Evolutionary conservation across 371 early-diverging fungal genomes (phyloP).

Genomic region (Mortierella sp.): DNA sequence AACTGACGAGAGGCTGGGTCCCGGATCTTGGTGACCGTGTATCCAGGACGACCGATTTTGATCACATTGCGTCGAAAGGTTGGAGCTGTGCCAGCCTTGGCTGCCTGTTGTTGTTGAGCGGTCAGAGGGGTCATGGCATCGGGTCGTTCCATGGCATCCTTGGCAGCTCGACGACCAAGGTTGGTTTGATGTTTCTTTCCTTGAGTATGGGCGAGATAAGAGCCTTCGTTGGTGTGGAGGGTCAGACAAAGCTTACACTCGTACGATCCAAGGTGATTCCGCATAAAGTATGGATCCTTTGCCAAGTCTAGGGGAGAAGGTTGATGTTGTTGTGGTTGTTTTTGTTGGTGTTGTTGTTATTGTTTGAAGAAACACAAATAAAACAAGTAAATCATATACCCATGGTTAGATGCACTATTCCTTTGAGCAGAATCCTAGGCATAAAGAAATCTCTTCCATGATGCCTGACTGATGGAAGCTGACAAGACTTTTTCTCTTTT

Average conservation of each 20-base stretch:
- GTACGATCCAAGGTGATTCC: slow-evolving; percentile 97
- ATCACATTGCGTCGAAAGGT: slow-evolving; percentile 76
- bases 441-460: no score
- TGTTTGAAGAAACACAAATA: no score
- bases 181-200: slow-evolving; percentile 99
- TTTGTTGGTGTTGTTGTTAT: neutral
- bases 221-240: slow-evolving; percentile 95
- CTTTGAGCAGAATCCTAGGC: no score
- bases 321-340: neutral
- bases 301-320: slow-evolving; percentile 74
- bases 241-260: slow-evolving; percentile 98
- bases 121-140: slow-evolving; percentile 63
- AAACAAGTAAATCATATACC: no score
- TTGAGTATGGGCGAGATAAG: slow-evolving; percentile 97
- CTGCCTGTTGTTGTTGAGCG: slow-evolving; percentile 42
- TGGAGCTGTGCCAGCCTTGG: slow-evolving; percentile 46
- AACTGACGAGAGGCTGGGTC: slow-evolving; percentile 90
- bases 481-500: no score
- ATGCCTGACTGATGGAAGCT: no score
- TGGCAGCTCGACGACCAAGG: slow-evolving; percentile 91
- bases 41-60: slow-evolving; percentile 98
- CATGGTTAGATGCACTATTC: no score
- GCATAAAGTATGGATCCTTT: slow-evolving; percentile 98
- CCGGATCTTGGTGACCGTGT: slow-evolving; percentile 93
- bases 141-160: slow-evolving; percentile 83